phyloP scores from a whole-genome alignment of 2,329 filamentous ascomycete species.

The Orbilia blumenaviensis region DNA sequence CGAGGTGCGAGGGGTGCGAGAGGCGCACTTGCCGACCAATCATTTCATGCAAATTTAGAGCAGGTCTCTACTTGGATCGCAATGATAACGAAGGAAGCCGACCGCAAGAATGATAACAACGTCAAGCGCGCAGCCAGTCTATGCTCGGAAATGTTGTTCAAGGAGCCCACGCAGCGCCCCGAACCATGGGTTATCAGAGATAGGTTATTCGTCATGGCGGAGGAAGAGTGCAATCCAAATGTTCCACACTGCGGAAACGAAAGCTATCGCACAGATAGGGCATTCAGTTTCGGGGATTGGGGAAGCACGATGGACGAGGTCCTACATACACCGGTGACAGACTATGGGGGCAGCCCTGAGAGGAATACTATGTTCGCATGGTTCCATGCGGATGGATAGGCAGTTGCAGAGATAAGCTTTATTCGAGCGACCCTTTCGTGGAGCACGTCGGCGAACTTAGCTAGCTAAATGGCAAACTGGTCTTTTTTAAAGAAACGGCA shows the following conservation, averaged over 20 bases:
- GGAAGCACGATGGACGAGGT: slow-evolving; percentile 51
- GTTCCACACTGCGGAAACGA: slow-evolving; percentile 45
- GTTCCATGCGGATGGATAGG: slow-evolving; percentile 42
- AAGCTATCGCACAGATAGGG: slow-evolving; percentile 34
- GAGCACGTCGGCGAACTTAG: slow-evolving; percentile 29
- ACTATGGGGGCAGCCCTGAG: slow-evolving; percentile 47
- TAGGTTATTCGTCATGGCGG: slow-evolving; percentile 38
- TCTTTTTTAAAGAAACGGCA: background rate
- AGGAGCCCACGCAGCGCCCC: slow-evolving; percentile 47
- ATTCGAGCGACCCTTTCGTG: background rate
- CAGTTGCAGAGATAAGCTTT: slow-evolving; percentile 4
- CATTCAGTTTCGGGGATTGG: slow-evolving; percentile 51
- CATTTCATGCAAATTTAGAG: slow-evolving; percentile 75
- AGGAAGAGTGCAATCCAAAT: slow-evolving; percentile 49
- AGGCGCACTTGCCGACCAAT: slow-evolving; percentile 72
- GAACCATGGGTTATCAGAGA: slow-evolving; percentile 49
- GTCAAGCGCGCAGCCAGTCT: slow-evolving; percentile 34
- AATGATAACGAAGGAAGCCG: slow-evolving; percentile 68
- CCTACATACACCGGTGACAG: slow-evolving; percentile 50
- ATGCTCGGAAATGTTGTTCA: slow-evolving; percentile 51
- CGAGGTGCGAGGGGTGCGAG: slow-evolving; percentile 63
- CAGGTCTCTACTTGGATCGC: slow-evolving; percentile 76
- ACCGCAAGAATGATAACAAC: slow-evolving; percentile 58
- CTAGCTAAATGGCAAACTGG: slow-evolving; percentile 1
- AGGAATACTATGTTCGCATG: slow-evolving; percentile 32